Base-by-base conservation (phyloP, 1,139 yeast species). In the Hanseniaspora gamundiae region DNA sequence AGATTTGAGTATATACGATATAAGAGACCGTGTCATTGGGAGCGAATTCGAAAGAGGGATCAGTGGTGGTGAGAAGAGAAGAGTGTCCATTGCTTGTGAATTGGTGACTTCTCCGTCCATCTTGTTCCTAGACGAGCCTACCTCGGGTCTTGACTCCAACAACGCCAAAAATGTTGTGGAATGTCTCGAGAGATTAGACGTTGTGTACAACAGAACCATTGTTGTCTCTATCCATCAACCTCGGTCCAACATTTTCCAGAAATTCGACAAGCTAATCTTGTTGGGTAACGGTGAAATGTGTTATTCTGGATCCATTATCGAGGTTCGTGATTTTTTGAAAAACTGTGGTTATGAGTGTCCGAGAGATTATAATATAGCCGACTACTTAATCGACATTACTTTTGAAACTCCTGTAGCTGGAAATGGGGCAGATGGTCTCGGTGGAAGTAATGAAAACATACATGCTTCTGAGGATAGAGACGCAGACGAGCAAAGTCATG, bases 171-270 rank as follows among this genome's bases (percentile, higher is more conserved):
- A 88, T 54, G 98, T 91, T 11, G 69, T 91, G 43, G 96, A 88
- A 48, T 76, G 87, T 50, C 70, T 91, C 45, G 91, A 83, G 2
- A 75, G 83, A 48, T 70, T 91, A 48, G 86, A 96, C 0, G 70
- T 80, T 47, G 82, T 80, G 52, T 84, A 80, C 60, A 78, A 81
- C 48, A 76, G 97, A 58, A 88, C 98, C 0, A 80, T 91, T 41
- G 77, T 91, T 1, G 81, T 91, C 58, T 86, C 98, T 0, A 91
- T 91, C 51, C 98, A 91, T 64, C 98, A 91, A 59, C 98, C 98
- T n/a, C 74, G 98, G 58, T 85, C 95, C 49, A 91, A 91, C 55
- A 88, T 91, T 58, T 96, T 91, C 26, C 78, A 95, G 0, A 66
- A 86, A 45, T 91, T 91, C 64, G 96, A 88, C 59, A 80, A 81